These are phyloP conservation scores for Sodiomyces alkalinus DNA, from an alignment of 2,329 filamentous ascomycete species.

Conservation along the genomic window DNA sequence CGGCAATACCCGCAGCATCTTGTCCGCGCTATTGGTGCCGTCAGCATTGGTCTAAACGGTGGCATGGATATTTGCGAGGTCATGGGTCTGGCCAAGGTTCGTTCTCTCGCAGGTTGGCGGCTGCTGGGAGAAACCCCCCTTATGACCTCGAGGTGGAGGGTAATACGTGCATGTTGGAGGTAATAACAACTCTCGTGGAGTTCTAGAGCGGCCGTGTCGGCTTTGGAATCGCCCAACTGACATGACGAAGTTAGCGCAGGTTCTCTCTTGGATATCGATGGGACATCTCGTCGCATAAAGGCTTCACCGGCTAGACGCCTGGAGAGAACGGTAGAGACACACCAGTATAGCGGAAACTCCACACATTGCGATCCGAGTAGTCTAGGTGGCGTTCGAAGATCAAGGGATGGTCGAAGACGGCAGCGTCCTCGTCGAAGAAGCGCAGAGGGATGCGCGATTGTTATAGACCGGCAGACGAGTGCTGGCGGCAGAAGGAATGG, in stretches of 20 bases:
- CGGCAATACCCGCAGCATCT: conserved; percentile 75
- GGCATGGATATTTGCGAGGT: too few species aligned
- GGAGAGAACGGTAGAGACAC: neutral
- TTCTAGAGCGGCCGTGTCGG: conserved; percentile 39
- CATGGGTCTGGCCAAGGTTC: too few species aligned
- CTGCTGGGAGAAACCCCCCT: too few species aligned
- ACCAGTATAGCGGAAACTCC: conserved; percentile 1
- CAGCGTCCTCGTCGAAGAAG: too few species aligned
- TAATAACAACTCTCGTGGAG: conserved; percentile 57
- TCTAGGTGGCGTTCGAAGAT: too few species aligned
- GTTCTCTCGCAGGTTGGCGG: too few species aligned
- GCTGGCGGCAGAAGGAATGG: too few species aligned
- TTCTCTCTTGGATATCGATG: neutral
- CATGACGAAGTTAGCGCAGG: neutral
- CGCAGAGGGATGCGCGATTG: too few species aligned
- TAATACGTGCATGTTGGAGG: conserved; percentile 34
- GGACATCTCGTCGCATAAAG: neutral
- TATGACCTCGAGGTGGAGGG: conserved; percentile 10
- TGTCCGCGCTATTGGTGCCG: conserved; percentile 49
- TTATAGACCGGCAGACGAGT: too few species aligned
- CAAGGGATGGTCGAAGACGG: too few species aligned
- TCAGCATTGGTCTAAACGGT: conserved; percentile 5
- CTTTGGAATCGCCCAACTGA: conserved; percentile 18
- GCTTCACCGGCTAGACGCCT: neutral
- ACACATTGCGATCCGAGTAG: conserved; percentile 1